Evolutionary conservation across 2,329 filamentous ascomycete species (phyloP), one percentile per base, ranked within the genome.

Genomic region (Trichoderma sp.): DNA sequence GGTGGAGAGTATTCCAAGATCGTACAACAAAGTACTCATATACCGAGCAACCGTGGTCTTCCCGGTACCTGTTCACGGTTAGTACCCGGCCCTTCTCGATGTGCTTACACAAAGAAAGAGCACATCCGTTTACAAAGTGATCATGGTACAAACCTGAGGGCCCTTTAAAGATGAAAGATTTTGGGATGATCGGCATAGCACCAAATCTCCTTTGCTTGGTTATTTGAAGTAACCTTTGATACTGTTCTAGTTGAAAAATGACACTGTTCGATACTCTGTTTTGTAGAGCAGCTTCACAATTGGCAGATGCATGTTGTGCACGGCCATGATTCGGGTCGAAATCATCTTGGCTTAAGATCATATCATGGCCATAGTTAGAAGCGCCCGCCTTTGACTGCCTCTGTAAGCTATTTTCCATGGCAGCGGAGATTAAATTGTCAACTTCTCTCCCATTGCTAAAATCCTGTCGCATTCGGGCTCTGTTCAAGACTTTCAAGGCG

Each of bases 41-140:
- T 64, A 55, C 13, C 49, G 61, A 19, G 61, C 61, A 43, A 64
- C 61, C 29, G 47, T 64, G 1, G 49, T 64, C 33, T 64, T 64
- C 31, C 61, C 61, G 16, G 61, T 64, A 10, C 59, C 59, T 62
- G 8, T 10, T 27, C 27, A 5, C 16, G n/a, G 7, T 62, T 19
- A 62, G 47, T 10, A 24, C 24, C 3, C 13, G 13, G 11, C 8
- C 24, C 11, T 1, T 49, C 47, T 49, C n/a, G 7, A 49, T 11
- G 27, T 27, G 27, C 27, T 27, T 27, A 27, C 27, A 27, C 27
- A 27, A 27, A 49, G 13, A 7, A 49, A 49, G 43, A 10, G 43
- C 43, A n/a, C 6, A 49, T 49, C 19, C 13, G 4, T 4, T 35
- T 5, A 14, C 10, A 16, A 11, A 11, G 24, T 16, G 7, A 43